These are phyloP conservation scores for Solanum virginianum DNA, from an alignment of 257 asterid species.

Conservation along the genomic window DNA sequence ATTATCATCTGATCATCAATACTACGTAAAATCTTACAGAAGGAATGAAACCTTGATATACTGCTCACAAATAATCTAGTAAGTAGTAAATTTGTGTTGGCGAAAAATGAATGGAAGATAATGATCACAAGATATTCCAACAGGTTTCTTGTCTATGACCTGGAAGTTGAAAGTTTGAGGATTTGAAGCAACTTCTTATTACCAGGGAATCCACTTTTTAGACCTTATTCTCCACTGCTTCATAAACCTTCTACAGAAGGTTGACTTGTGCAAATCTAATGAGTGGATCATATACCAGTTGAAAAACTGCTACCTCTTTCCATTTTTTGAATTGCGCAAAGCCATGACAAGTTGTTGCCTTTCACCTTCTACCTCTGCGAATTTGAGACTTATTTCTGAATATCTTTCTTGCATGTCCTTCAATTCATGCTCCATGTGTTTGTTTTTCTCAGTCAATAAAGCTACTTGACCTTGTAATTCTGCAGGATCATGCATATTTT, in stretches of 20 bases:
- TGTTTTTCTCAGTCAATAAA: slow-evolving; percentile 57
- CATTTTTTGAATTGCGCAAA: slow-evolving; percentile 63
- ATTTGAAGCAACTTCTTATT: background rate
- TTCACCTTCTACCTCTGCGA: slow-evolving; percentile 99
- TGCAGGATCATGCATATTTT: slow-evolving; percentile 24
- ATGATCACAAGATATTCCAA: background rate
- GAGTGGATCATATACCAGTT: background rate
- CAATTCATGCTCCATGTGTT: slow-evolving; percentile 57
- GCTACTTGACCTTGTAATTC: slow-evolving; percentile 41
- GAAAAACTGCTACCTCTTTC: slow-evolving; percentile 24
- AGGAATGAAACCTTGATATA: background rate
- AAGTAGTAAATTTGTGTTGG: background rate
- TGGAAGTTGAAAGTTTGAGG: background rate
- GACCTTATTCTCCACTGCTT: background rate
- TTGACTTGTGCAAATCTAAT: background rate
- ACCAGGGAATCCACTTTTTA: background rate
- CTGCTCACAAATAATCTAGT: background rate
- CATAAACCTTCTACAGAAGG: background rate
- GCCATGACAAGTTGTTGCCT: slow-evolving; percentile 94
- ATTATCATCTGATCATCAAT: background rate
- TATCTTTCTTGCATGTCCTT: slow-evolving; percentile 87
- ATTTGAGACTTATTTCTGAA: slow-evolving; percentile 90
- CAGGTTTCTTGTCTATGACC: background rate
- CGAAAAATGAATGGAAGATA: background rate
- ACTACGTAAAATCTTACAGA: background rate